Percentiles rank a stretch among this genome's conserved stretches.
Evolutionary conservation across 495 filamentous ascomycete species (phyloP).

Genomic region (Aspergillus egyptiacus): DNA sequence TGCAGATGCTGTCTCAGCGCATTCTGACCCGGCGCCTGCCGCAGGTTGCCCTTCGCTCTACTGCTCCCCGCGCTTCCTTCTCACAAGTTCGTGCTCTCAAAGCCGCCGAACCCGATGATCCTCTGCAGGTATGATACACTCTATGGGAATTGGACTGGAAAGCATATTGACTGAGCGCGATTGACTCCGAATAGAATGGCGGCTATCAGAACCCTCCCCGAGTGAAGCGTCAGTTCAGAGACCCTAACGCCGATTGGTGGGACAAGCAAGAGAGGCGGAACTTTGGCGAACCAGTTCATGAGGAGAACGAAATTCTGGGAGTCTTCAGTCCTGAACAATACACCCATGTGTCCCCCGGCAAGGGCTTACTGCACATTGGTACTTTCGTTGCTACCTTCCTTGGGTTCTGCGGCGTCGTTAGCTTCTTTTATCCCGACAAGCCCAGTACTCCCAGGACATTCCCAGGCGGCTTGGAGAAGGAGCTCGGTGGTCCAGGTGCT

Average conservation of each 20-base stretch:
- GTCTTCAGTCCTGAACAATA: slow-evolving; percentile 88
- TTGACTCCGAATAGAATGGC: slow-evolving; percentile 60
- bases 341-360: slow-evolving; percentile 68
- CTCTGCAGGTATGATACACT: slow-evolving; percentile 59
- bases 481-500: slow-evolving; percentile 67
- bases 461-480: slow-evolving; percentile 74
- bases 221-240: slow-evolving; percentile 80
- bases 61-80: slow-evolving; percentile 48
- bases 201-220: slow-evolving; percentile 83
- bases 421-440: slow-evolving; percentile 78
- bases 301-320: slow-evolving; percentile 93
- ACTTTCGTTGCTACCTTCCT: slow-evolving; percentile 65
- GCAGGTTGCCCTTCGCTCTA: slow-evolving; percentile 40
- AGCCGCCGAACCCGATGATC: slow-evolving; percentile 64
- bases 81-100: slow-evolving; percentile 47
- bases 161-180: slow-evolving; percentile 14
- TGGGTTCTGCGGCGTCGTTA: slow-evolving; percentile 64
- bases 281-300: slow-evolving; percentile 91
- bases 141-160: slow-evolving; percentile 5
- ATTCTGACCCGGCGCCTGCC: slow-evolving; percentile 46
- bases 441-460: slow-evolving; percentile 71
- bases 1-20: slow-evolving; percentile 63
- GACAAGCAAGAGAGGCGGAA: slow-evolving; percentile 95
- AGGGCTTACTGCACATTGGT: slow-evolving; percentile 67
- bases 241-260: slow-evolving; percentile 95